Evolutionary conservation across 257 asterid genomes (phyloP).

Genomic region (Nicotiana undulata): DNA sequence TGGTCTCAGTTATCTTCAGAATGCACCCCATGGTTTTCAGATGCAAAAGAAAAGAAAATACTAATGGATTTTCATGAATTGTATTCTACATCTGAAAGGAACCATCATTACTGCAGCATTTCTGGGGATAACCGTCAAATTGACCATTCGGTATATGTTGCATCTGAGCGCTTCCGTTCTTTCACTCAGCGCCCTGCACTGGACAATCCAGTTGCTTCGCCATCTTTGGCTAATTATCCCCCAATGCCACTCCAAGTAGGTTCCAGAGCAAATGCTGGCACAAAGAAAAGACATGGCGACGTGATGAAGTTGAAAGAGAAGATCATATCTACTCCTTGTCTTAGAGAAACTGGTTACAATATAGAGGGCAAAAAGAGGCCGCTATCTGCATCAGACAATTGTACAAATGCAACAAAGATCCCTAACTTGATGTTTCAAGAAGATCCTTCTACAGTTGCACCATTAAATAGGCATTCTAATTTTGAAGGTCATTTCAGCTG

Average conservation of each 20-base stretch:
- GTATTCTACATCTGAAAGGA: slow-evolving; percentile 13
- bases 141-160: slow-evolving; percentile 19
- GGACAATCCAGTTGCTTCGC: slow-evolving; percentile 21
- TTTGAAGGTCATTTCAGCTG: slow-evolving; percentile 12
- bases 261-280: slow-evolving; percentile 14
- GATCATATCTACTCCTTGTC: slow-evolving; percentile 12
- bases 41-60: slow-evolving; percentile 25
- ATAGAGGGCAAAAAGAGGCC: slow-evolving; percentile 27
- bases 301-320: slow-evolving; percentile 19
- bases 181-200: slow-evolving; percentile 14
- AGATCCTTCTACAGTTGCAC: slow-evolving; percentile 16
- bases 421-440: slow-evolving; percentile 27
- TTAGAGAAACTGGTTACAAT: slow-evolving; percentile 16
- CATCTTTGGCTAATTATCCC: slow-evolving; percentile 15
- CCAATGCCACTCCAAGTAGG: slow-evolving; percentile 25
- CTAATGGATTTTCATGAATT: slow-evolving; percentile 15
- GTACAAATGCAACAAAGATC: slow-evolving; percentile 25
- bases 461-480: slow-evolving; percentile 10
- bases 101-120: slow-evolving; percentile 19
- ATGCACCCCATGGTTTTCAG: slow-evolving; percentile 25
- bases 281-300: slow-evolving; percentile 19
- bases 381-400: slow-evolving; percentile 24
- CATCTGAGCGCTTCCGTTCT: slow-evolving; percentile 16
- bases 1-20: slow-evolving; percentile 29
- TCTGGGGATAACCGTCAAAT: slow-evolving; percentile 19